These are phyloP conservation scores for Phascolomyces articulosus DNA, from an alignment of 371 early-diverging fungal species.

Conservation along the genomic window DNA sequence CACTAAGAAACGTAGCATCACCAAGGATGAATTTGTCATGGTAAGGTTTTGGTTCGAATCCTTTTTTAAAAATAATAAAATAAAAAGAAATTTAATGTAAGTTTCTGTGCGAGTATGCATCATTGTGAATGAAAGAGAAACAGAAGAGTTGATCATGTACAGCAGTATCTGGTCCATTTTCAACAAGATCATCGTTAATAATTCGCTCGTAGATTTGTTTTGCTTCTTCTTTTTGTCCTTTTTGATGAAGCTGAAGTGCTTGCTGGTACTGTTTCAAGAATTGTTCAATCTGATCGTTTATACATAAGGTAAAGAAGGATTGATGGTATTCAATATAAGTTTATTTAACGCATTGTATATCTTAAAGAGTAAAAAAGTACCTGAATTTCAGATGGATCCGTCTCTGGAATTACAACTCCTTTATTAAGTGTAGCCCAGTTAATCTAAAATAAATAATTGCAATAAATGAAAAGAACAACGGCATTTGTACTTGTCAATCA, in stretches of 20 bases:
- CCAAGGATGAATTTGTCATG: conserved; percentile 30
- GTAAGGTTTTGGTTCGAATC: conserved; percentile 6
- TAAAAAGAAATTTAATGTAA: background rate
- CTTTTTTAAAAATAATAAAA: background rate
- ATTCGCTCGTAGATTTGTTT: conserved; percentile 47
- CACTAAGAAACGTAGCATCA: conserved; percentile 56
- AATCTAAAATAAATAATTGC: conserved; percentile 16
- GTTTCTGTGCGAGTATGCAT: no score
- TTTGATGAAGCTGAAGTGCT: conserved; percentile 53
- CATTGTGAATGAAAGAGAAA: background rate
- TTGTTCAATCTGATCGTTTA: conserved; percentile 44
- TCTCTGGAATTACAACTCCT: conserved; percentile 21
- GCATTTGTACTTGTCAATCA: no score
- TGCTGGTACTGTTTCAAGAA: conserved; percentile 50
- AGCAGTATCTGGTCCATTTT: conserved; percentile 13
- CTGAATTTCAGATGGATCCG: conserved; percentile 37
- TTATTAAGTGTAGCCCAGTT: conserved; percentile 41
- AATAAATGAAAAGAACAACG: no score
- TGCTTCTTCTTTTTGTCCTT: conserved; percentile 44
- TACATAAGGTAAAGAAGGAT: background rate
- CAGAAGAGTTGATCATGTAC: background rate
- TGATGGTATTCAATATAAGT: no score
- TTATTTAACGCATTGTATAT: no score
- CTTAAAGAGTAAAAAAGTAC: no score
- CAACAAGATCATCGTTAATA: conserved; percentile 44